These are phyloP conservation scores for Mycena latifolia DNA, from an alignment of 768 basidiomycete species.

Conservation along the genomic window DNA sequence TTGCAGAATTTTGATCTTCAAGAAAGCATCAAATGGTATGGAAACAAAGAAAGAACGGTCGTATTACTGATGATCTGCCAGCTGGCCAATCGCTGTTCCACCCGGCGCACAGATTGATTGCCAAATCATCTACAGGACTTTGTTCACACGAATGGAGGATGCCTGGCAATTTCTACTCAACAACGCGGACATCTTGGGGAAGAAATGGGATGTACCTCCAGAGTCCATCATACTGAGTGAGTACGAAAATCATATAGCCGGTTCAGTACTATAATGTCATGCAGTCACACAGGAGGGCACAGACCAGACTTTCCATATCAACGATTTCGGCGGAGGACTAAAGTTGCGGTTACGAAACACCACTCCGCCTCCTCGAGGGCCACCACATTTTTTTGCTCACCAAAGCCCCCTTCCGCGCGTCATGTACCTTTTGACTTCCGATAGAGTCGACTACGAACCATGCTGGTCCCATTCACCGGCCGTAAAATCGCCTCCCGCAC, in stretches of 20 bases:
- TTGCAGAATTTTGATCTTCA: conserved; percentile 52
- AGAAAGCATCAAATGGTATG: conserved; percentile 48
- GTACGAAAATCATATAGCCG: background rate
- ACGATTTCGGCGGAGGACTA: conserved; percentile 24
- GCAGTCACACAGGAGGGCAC: conserved; percentile 23
- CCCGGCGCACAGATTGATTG: conserved; percentile 52
- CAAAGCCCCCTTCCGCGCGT: conserved; percentile 4
- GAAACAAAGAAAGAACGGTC: background rate
- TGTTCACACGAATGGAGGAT: conserved; percentile 5
- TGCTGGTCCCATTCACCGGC: conserved; percentile 21
- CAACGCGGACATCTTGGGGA: conserved; percentile 14
- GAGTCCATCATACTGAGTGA: conserved; percentile 24
- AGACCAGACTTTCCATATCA: conserved; percentile 21
- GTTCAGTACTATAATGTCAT: background rate
- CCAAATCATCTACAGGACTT: conserved; percentile 47
- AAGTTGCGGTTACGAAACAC: conserved; percentile 1
- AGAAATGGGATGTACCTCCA: conserved; percentile 21
- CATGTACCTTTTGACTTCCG: conserved; percentile 24
- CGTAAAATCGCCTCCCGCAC: background rate
- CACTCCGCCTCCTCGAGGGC: background rate
- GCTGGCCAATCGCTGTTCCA: conserved; percentile 60
- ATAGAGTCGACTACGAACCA: conserved; percentile 17
- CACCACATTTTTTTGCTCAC: background rate
- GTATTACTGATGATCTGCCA: conserved; percentile 28
- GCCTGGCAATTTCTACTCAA: conserved; percentile 28